phyloP scores from a whole-genome alignment of 2,329 filamentous ascomycete genomes.

The Dactylonectria macrodidyma region DNA sequence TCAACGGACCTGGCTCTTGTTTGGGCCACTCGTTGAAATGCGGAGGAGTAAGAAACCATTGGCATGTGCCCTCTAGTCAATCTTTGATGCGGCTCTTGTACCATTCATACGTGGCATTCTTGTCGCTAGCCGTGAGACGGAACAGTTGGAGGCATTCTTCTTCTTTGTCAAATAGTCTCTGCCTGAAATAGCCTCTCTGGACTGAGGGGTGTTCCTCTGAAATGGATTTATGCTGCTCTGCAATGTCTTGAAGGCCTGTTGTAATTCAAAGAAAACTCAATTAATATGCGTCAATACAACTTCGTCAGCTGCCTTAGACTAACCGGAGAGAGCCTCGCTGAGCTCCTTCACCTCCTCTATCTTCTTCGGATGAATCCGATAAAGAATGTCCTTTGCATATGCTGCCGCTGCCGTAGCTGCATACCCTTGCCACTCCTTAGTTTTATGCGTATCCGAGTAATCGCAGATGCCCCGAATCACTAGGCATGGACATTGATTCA shows the following conservation, averaged over 20 bases:
- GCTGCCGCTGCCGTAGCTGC: neutral
- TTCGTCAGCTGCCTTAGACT: neutral
- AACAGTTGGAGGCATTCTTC: conserved; percentile 33
- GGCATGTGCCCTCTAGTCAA: conserved; percentile 18
- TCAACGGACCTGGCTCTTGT: conserved; percentile 47
- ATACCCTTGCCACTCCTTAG: neutral
- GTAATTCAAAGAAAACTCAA: neutral
- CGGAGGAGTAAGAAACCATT: neutral
- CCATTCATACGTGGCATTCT: conserved; percentile 46
- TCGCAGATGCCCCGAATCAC: no score
- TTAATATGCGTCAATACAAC: neutral
- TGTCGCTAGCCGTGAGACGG: conserved; percentile 20
- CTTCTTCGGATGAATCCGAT: no score
- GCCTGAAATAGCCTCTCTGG: conserved; percentile 12
- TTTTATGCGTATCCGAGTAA: no score
- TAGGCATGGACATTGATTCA: no score
- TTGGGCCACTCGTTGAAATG: conserved; percentile 11
- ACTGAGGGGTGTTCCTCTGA: conserved; percentile 4
- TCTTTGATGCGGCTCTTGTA: conserved; percentile 44
- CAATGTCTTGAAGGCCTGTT: neutral
- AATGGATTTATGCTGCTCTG: neutral
- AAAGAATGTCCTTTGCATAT: neutral
- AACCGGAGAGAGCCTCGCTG: neutral
- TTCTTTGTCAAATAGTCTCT: conserved; percentile 11
- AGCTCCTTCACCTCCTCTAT: no score